Conservation (phyloP, 176 grass and related monocot genomes). For the Lolium rigidum region DNA sequence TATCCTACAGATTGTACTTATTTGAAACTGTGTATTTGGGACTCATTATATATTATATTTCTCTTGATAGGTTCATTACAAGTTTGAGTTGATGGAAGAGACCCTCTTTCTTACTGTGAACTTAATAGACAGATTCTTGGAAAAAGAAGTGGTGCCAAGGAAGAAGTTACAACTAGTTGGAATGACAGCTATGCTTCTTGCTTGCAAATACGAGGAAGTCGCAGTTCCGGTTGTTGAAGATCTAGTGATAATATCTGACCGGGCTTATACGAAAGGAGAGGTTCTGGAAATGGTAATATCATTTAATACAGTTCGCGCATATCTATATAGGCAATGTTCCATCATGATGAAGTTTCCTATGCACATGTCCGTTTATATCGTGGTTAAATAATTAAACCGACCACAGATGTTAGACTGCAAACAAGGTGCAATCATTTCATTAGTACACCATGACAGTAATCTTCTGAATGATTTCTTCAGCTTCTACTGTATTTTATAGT, state of each 20-base stretch:
- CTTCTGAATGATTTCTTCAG: constrained; percentile 20
- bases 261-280: constrained; percentile 68
- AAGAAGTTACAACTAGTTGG: constrained; percentile 93
- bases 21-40: constrained; percentile 8
- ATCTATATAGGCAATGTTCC: constrained; percentile 22
- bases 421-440: constrained; percentile 4
- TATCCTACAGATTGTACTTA: not conserved
- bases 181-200: constrained; percentile 92
- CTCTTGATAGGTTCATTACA: constrained; percentile 82
- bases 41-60: constrained; percentile 34
- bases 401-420: not conserved
- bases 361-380: constrained; percentile 14
- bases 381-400: not conserved
- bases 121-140: constrained; percentile 92
- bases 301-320: constrained; percentile 6
- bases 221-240: constrained; percentile 92
- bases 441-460: not conserved
- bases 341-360: not conserved
- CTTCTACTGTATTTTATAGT: constrained; percentile 29
- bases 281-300: constrained; percentile 88
- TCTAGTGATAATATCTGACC: constrained; percentile 75
- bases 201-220: constrained; percentile 93
- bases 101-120: constrained; percentile 93
- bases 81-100: constrained; percentile 93
- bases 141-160: constrained; percentile 66